A percentile compares a stretch with the other conserved stretches of the same genome.
phyloP scores from a whole-genome alignment of 306 rosid species.

The Potentilla sterilis region DNA sequence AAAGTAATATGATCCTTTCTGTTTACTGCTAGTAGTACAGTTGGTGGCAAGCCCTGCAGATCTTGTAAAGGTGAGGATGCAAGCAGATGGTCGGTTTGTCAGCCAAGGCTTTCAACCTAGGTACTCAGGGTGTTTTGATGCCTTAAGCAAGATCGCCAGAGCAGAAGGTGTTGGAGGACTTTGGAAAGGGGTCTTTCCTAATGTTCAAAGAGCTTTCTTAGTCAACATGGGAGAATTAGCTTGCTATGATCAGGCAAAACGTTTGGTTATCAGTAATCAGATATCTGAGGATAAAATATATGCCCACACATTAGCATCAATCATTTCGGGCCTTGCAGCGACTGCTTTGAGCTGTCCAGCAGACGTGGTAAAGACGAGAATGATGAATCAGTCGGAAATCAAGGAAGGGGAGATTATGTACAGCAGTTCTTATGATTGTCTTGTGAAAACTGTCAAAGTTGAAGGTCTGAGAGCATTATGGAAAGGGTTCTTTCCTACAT shows the following conservation, averaged over 20 bases:
- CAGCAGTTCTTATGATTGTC: constrained; percentile 62
- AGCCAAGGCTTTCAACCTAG: constrained; percentile 65
- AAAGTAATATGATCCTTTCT: constrained; percentile 20
- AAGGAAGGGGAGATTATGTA: constrained; percentile 51
- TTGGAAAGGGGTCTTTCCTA: constrained; percentile 87
- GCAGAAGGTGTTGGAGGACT: constrained; percentile 72
- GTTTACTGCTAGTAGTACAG: constrained; percentile 49
- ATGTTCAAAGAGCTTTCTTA: constrained; percentile 80
- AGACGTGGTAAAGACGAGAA: constrained; percentile 89
- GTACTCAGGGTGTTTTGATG: constrained; percentile 71
- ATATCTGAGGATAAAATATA: constrained; percentile 62
- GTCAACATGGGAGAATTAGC: constrained; percentile 94
- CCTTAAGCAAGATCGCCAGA: constrained; percentile 55
- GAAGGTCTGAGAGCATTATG: constrained; percentile 82
- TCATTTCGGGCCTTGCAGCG: constrained; percentile 73
- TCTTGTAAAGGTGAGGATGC: constrained; percentile 97
- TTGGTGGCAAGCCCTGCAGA: constrained; percentile 91
- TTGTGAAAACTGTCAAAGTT: constrained; percentile 69
- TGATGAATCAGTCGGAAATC: constrained; percentile 69
- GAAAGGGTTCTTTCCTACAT: constrained; percentile 94
- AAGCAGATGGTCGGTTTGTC: constrained; percentile 66
- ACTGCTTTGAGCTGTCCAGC: constrained; percentile 88
- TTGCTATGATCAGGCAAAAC: constrained; percentile 82
- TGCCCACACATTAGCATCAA: constrained; percentile 75
- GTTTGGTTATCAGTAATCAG: constrained; percentile 50